phyloP scores from a whole-genome alignment of 2,329 filamentous ascomycete genomes.

The Sporothrix humicola region DNA sequence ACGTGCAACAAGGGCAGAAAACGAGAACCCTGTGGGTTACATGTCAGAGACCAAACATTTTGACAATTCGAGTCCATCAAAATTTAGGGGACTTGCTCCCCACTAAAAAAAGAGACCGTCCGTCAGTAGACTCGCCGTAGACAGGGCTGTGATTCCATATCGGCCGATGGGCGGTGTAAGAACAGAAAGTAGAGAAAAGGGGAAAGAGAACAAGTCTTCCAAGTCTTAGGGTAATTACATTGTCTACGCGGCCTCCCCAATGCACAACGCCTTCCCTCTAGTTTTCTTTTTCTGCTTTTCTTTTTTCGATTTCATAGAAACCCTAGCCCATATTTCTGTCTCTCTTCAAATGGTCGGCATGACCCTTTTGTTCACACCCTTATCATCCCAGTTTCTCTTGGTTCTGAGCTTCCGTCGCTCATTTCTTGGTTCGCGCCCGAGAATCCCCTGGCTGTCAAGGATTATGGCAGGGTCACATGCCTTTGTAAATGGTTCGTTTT shows the following conservation, averaged over 20 bases:
- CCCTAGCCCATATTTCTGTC: not conserved
- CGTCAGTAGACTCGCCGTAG: not conserved
- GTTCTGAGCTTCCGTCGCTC: no score
- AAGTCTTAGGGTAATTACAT: not conserved
- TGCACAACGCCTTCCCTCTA: no score
- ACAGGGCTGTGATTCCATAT: constrained; percentile 2
- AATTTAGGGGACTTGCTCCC: no score
- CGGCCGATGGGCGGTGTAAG: not conserved
- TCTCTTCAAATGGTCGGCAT: not conserved
- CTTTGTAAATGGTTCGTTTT: not conserved
- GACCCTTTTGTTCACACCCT: constrained; percentile 9
- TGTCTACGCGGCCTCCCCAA: not conserved
- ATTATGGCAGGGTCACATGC: not conserved
- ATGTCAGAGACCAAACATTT: no score
- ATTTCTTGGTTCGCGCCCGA: no score
- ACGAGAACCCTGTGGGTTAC: no score
- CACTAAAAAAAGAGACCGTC: not conserved
- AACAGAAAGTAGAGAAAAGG: not conserved
- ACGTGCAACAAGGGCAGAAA: not conserved
- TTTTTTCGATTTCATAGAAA: not conserved
- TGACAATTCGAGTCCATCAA: no score
- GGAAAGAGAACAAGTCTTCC: not conserved
- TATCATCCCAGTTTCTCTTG: not conserved
- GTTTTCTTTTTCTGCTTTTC: not conserved
- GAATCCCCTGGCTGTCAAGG: not conserved